Percentiles rank a stretch among this genome's conserved stretches.
Conservation (phyloP, 2,329 filamentous ascomycete species). For the Monilinia fructicola region DNA sequence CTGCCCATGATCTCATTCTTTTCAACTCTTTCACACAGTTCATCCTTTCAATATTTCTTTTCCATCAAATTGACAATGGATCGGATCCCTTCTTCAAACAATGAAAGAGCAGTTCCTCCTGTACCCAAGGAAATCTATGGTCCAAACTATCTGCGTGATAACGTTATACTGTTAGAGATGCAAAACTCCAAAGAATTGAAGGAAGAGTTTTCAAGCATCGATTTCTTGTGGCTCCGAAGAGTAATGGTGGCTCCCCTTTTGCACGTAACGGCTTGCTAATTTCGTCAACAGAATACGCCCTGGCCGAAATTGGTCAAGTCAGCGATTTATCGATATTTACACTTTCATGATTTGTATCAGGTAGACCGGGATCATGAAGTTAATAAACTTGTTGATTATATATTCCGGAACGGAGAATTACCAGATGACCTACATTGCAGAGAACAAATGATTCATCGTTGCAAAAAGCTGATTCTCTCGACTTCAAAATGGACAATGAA, state of each 20-base stretch:
- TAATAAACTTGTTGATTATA: background rate
- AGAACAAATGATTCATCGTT: conserved; percentile 12
- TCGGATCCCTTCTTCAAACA: background rate
- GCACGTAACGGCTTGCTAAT: background rate
- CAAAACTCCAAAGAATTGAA: background rate
- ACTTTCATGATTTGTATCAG: conserved; percentile 6
- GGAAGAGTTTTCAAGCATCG: conserved; percentile 1
- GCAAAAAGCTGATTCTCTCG: background rate
- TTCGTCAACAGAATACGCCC: background rate
- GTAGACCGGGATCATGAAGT: background rate
- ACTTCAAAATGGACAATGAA: background rate
- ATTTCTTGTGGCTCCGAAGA: background rate
- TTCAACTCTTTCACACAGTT: background rate
- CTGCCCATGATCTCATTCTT: background rate
- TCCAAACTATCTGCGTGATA: background rate
- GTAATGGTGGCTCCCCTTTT: background rate
- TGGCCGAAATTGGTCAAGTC: conserved; percentile 7
- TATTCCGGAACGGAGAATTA: conserved; percentile 1
- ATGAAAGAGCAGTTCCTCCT: background rate
- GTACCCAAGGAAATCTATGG: background rate
- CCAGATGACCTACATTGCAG: background rate
- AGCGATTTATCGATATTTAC: conserved; percentile 10
- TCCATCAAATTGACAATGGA: background rate
- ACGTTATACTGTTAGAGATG: conserved; percentile 8
- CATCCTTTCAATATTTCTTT: background rate